phyloP scores from a whole-genome alignment of 2,329 filamentous ascomycete genomes.

The Colletotrichum lupini region DNA sequence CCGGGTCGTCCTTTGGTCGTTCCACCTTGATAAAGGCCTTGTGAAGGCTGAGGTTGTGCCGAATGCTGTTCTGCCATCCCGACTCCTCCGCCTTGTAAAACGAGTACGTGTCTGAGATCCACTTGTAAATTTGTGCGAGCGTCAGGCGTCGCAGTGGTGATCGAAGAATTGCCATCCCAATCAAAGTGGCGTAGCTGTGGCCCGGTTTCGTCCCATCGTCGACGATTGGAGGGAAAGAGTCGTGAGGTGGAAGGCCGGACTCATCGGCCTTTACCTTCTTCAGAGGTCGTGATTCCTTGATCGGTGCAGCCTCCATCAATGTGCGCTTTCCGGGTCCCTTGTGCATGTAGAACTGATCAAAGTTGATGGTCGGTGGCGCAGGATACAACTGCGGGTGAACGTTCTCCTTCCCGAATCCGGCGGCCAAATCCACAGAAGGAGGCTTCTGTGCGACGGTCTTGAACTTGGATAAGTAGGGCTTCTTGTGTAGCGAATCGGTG shows the following conservation, averaged over 20 bases:
- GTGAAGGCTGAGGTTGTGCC: conserved; percentile 96
- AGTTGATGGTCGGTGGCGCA: conserved; percentile 57
- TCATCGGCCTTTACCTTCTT: conserved; percentile 78
- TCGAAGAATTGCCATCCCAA: conserved; percentile 95
- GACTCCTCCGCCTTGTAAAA: conserved; percentile 88
- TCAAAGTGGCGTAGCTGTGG: conserved; percentile 94
- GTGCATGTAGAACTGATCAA: conserved; percentile 62
- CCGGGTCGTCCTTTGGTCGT: conserved; percentile 94
- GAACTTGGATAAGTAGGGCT: conserved; percentile 68
- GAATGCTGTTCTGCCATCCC: conserved; percentile 99
- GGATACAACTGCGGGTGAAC: conserved; percentile 62
- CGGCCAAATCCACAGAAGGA: conserved; percentile 51
- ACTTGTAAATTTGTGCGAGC: conserved; percentile 96
- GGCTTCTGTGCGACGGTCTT: conserved; percentile 67
- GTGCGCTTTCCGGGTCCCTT: conserved; percentile 68
- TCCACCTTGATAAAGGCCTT: conserved; percentile 97
- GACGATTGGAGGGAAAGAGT: conserved; percentile 82
- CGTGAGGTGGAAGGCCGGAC: conserved; percentile 70
- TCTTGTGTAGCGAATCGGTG: conserved; percentile 79
- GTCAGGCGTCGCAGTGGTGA: conserved; percentile 87
- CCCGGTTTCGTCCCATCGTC: conserved; percentile 91
- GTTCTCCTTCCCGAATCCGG: conserved; percentile 66
- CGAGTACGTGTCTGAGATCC: conserved; percentile 95
- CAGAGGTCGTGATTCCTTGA: conserved; percentile 72
- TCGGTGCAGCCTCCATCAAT: conserved; percentile 78